Evolutionary conservation across 2,329 filamentous ascomycete species (phyloP).

Genomic region (Alternaria arbusti): DNA sequence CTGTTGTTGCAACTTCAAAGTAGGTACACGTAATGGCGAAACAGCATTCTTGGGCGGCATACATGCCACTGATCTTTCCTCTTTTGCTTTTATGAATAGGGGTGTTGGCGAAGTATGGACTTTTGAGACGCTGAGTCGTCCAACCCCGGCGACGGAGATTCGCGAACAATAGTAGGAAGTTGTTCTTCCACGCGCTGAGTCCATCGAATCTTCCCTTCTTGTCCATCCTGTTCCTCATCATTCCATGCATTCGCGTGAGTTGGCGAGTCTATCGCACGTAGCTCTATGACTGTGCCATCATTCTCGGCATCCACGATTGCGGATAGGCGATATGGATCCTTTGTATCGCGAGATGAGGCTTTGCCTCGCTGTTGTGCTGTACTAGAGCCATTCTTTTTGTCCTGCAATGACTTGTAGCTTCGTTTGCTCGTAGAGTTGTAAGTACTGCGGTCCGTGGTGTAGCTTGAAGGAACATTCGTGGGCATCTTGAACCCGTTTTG

Average conservation of each 20-base stretch:
- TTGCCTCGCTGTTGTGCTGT: background rate
- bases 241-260: background rate
- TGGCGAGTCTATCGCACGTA: background rate
- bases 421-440: conserved; percentile 1
- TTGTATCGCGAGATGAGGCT: background rate
- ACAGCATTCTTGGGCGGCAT: background rate
- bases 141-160: background rate
- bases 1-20: background rate
- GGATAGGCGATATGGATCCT: background rate
- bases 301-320: background rate
- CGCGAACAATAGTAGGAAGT: background rate
- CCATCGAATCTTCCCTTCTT: background rate
- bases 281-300: background rate
- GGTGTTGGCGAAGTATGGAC: background rate
- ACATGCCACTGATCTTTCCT: background rate
- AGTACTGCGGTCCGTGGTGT: background rate
- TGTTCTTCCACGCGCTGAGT: background rate
- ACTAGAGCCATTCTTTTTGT: background rate
- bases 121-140: background rate
- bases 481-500: background rate
- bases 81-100: background rate
- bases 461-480: background rate
- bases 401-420: conserved; percentile 2
- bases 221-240: background rate
- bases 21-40: background rate